Conservation (phyloP, 106 monocot species). For the Apostasia shenzhenica region DNA sequence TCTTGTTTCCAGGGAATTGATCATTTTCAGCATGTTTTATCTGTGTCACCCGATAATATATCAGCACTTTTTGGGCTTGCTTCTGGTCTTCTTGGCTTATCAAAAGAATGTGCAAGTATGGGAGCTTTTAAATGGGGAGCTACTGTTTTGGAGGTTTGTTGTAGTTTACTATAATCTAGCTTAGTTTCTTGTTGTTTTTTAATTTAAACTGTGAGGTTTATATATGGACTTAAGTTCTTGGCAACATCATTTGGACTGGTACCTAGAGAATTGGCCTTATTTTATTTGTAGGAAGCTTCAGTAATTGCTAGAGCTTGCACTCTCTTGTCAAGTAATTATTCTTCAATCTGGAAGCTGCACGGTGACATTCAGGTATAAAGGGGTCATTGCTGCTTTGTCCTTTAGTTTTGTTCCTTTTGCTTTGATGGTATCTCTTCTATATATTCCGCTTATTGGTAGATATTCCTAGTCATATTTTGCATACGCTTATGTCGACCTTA, state of each 20-base stretch:
- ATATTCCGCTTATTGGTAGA: no score
- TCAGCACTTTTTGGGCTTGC: constrained; percentile 89
- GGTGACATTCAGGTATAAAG: constrained; percentile 85
- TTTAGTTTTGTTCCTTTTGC: neutral
- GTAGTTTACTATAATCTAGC: neutral
- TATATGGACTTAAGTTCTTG: no score
- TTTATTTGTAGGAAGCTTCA: constrained; percentile 72
- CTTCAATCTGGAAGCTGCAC: constrained; percentile 80
- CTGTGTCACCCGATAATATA: constrained; percentile 55
- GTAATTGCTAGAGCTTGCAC: constrained; percentile 41
- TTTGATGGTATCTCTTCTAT: neutral
- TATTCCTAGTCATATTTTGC: no score
- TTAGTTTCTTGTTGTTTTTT: no score
- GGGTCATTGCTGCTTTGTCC: constrained; percentile 15
- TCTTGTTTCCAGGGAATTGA: constrained; percentile 60
- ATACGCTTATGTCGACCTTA: no score
- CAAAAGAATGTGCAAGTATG: constrained; percentile 64
- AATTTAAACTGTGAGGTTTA: no score
- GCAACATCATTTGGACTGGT: neutral
- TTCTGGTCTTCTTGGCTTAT: constrained; percentile 66
- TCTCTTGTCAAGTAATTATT: constrained; percentile 45
- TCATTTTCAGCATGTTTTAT: constrained; percentile 55
- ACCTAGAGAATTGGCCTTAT: neutral
- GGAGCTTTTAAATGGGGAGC: constrained; percentile 87
- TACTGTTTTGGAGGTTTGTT: constrained; percentile 64